A percentile compares a stretch with the other conserved stretches of the same genome.
phyloP scores from a whole-genome alignment of 73 alveolate species.

The Tetrahymena thermophila region DNA sequence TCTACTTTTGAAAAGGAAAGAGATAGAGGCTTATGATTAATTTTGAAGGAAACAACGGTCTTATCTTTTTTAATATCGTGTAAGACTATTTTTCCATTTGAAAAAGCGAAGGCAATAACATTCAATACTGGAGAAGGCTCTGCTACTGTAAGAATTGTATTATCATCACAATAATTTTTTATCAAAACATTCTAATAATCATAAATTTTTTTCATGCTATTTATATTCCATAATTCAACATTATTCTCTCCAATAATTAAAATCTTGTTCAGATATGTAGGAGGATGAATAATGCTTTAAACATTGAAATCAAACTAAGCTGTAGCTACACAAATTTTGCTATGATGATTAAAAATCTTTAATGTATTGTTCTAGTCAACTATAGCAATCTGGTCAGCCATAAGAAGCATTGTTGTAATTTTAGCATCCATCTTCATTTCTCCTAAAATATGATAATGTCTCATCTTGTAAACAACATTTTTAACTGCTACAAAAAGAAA shows the following conservation, averaged over 20 bases:
- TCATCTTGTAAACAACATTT: neutral
- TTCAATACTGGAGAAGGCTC: neutral
- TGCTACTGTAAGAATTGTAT: neutral
- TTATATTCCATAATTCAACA: neutral
- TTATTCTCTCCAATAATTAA: neutral
- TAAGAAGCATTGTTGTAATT: neutral
- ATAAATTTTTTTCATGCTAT: neutral
- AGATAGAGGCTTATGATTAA: neutral
- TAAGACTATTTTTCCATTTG: neutral
- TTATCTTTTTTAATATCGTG: neutral
- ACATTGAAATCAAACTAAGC: neutral
- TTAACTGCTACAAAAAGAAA: neutral
- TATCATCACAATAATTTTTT: neutral
- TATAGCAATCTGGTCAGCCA: neutral
- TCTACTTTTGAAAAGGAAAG: neutral
- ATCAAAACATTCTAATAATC: neutral
- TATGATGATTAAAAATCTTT: neutral
- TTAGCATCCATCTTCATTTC: slow-evolving; percentile 1
- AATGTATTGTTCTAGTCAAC: neutral
- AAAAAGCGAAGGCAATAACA: neutral
- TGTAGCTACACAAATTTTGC: neutral
- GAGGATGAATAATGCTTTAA: neutral
- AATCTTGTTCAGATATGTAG: neutral
- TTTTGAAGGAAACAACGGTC: neutral
- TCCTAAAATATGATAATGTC: slow-evolving; percentile 1